A percentile compares a stretch with the other conserved stretches of the same genome.
phyloP scores from a whole-genome alignment of 495 filamentous ascomycete genomes.

The Peziza echinospora region DNA sequence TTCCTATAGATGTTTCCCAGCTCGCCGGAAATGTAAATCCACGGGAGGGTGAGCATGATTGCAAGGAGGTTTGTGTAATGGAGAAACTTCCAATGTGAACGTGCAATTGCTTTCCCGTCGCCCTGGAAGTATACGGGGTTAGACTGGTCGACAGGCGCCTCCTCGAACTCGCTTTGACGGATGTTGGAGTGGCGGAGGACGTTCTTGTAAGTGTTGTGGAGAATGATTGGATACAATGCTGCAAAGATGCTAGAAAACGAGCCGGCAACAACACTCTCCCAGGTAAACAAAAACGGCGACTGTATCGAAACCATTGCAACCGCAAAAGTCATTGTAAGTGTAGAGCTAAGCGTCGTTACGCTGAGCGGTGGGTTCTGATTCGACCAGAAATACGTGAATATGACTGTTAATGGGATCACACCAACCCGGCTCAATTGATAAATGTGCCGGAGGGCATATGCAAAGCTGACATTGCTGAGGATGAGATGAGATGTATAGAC shows the following conservation, averaged over 20 bases:
- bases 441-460: conserved; percentile 28
- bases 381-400: conserved; percentile 24
- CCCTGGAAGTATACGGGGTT: conserved; percentile 3
- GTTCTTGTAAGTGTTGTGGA: conserved; percentile 26
- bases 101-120: conserved; percentile 23
- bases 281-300: conserved; percentile 23
- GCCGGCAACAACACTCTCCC: conserved; percentile 29
- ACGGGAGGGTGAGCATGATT: conserved; percentile 26
- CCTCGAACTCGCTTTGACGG: too few species aligned
- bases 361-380: conserved; percentile 23
- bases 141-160: conserved; percentile 3
- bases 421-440: conserved; percentile 29
- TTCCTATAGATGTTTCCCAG: conserved; percentile 25
- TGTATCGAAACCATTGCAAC: conserved; percentile 26
- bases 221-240: conserved; percentile 28
- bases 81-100: conserved; percentile 27
- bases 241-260: conserved; percentile 30
- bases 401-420: conserved; percentile 25
- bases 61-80: conserved; percentile 30
- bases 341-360: conserved; percentile 26
- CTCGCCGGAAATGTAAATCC: conserved; percentile 28
- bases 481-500: conserved; percentile 28
- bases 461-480: conserved; percentile 30
- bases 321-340: conserved; percentile 28
- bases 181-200: conserved; percentile 7